Conservation (phyloP, 164 flowering plant species). For the Umbilicus rupestris region DNA sequence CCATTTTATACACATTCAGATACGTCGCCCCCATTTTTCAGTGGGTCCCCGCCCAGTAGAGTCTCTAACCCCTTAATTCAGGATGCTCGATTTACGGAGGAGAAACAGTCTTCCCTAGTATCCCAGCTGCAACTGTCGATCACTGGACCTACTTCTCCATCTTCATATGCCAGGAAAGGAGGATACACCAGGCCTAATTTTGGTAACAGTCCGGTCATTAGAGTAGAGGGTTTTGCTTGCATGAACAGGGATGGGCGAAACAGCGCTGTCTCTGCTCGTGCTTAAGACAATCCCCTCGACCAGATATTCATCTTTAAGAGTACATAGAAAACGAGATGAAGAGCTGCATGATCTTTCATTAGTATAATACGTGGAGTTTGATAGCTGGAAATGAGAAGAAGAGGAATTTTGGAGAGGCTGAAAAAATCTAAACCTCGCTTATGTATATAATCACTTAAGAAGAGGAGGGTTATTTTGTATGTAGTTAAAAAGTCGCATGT, state of each 20-base stretch:
- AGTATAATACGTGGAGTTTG: neutral
- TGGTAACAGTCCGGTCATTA: neutral
- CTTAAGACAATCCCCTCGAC: neutral
- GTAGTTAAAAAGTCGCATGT: neutral
- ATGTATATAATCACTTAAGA: neutral
- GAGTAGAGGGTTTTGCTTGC: neutral
- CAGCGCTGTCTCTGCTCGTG: neutral
- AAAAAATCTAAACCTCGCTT: no score
- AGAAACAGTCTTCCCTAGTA: neutral
- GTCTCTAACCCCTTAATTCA: neutral
- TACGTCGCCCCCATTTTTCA: neutral
- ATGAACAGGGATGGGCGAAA: neutral
- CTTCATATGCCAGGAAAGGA: neutral
- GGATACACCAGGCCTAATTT: neutral
- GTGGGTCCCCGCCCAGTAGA: neutral
- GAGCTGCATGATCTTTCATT: neutral
- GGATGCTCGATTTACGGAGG: slow-evolving; percentile 1
- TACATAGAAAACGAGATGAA: neutral
- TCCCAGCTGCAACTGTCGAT: neutral
- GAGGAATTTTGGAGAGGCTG: neutral
- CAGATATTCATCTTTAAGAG: neutral
- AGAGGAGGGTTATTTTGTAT: neutral
- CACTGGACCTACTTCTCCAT: neutral
- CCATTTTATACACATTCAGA: neutral
- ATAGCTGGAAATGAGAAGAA: neutral